Evolutionary conservation across 495 filamentous ascomycete genomes (phyloP), one percentile per base, ranked within the genome.

Genomic region (Aspergillus sparsus): DNA sequence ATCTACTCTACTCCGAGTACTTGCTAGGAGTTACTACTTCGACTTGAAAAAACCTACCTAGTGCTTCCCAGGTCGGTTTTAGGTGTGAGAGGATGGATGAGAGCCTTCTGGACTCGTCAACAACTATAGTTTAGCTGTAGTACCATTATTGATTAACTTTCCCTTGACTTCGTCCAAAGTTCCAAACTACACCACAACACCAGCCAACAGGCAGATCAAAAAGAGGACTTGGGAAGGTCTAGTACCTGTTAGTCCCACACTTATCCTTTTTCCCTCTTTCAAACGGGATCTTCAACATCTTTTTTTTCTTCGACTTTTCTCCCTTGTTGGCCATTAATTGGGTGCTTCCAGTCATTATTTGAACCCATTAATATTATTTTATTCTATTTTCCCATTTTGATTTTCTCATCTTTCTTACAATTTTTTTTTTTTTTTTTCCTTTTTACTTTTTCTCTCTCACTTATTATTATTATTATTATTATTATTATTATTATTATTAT

Each of bases 251-350:
- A 27, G 21, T 27, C 21, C 34, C 53, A 21, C 13, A 45, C 35
- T 21, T 39, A 51, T 32, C 18, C 52, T 60, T 37, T 36, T 35
- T 31, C 55, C 52, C 36, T 21, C 49, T 52, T 53, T n/a, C 55
- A 32, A 33, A 55, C 52, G 55, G 41, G 55, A 62, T 65, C 62
- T 66, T 62, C 60, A 54, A 16, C 42, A 46, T 55, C 57, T 58
- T 37, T 51, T 51, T 55, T 53, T 53, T 46, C 21, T 34, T 51
- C 34, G 54, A 49, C 62, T 56, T 36, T 18, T 45, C 41, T 51
- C 44, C 45, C 54, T 59, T 52, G 54, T 45, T 52, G 39, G 56
- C 61, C 57, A 58, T 58, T 60, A 56, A 49, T 60, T 64, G 39
- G 51, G 52, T 51, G 21, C 39, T 52, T 58, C 34, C 44, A 44